Base-by-base conservation (phyloP, 345 rosid species). In the Lepidium sativum region DNA sequence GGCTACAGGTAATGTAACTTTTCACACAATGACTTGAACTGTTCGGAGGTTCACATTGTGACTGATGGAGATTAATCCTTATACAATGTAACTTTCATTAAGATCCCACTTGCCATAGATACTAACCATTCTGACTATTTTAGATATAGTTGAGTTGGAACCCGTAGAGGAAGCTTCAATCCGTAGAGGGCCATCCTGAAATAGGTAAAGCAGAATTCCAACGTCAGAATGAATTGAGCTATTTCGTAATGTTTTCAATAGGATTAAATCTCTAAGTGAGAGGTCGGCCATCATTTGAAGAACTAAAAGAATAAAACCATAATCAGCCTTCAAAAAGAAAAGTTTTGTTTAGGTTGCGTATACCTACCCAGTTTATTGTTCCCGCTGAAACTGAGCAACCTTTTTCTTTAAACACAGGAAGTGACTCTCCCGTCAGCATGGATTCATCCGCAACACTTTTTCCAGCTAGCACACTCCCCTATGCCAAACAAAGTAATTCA, bases 391-490 rank as follows among this genome's bases (percentile, higher is more conserved):
- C 96, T 43, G 67, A 67, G 42, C 77, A 79, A 27, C 88, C 92
- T 69, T 74, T 68, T 65, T 89, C 96, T 83, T 92, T 92, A 65
- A 83, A 87, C 42, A 87, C 92, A 21, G 96, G 98, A 71, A 87
- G 84, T 65, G 97, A 89, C 84, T 89, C 98, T 52, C 98, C 97
- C 2, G 98, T 89, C 61, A 92, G 86, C 97, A 92, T 92, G 80
- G 97, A 89, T 79, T 92, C 98, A 69, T 92, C 97, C 29, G 87
- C 97, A 65, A 87, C 91, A 74, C 98, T 89, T 84, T 92, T 86
- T 79, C 98, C 98, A 3, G 91, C 94, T 68, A 86, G 61, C 63
- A 92, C 87, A 78, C 60, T 81, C 45, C 98, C 98, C 98, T 92
- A 76, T 33, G 57, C 64, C 42, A 3, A 65, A 62, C 23, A 39